Base-by-base conservation (phyloP, 306 rosid species). In the Cyamopsis tetragonoloba region DNA sequence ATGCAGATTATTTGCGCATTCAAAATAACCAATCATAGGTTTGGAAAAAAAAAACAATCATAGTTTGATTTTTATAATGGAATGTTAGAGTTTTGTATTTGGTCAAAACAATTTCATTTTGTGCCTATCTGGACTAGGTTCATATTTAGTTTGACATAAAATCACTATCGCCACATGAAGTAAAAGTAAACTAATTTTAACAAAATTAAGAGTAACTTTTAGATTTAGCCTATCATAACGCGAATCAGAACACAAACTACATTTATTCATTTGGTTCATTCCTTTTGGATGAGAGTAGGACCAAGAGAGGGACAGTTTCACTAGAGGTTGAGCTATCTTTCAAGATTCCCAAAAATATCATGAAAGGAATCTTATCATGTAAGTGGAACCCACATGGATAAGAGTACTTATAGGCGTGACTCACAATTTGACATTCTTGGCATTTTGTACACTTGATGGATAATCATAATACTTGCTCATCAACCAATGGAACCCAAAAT, bases 1-100 rank as follows among this genome's bases (percentile, higher is more conserved):
- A 81, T 49, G 32, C 60, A 49, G 81, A 79, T 41, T 82, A 78
- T 39, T 6, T 75, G 26, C 74, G 76, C 2, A 1, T 76, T 18
- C 81, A 58, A 8, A 53, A 54, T 1, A 55, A 50, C 15, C 55
- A 31, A 24, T 55, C 66, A 3, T 57, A 75, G 53, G 56, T 39
- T 62, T n/a, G n/a, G n/a, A n/a, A n/a, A 58, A 8, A 53, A 54
- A 1, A 55, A 50, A n/a, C 55, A 31, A 24, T 55, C 66, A 3
- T 57, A 75, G 53, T 64, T 39, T 62, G 6, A 3, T 66, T 55
- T 69, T 41, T 28, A 1, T 28, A 4, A 8, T 14, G 27, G 6
- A 14, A 1, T 4, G 32, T 58, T 19, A 15, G 23, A 30, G 5
- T 17, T 32, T 65, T 71, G 42, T 31, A 50, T 28, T 8, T 2